phyloP scores from a whole-genome alignment of 176 grass and related monocot genomes.

The Aegilops longissima region DNA sequence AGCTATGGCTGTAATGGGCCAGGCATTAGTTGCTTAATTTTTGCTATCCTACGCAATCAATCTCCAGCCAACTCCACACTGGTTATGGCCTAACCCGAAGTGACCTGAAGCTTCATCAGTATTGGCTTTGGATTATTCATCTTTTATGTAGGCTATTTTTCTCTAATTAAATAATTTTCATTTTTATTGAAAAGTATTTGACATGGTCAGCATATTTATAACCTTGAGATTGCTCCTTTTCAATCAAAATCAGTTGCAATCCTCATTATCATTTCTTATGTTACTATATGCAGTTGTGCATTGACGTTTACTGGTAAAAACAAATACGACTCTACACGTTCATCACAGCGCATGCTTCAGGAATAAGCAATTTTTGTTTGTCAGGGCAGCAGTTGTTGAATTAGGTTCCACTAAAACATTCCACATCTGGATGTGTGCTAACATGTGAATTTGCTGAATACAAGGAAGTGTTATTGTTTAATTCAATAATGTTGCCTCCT shows the following conservation, averaged over 20 bases:
- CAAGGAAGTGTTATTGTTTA: neutral
- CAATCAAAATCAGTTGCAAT: neutral
- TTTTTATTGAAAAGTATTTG: neutral
- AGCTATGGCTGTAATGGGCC: neutral
- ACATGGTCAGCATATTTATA: neutral
- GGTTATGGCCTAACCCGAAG: conserved; percentile 23
- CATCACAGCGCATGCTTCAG: neutral
- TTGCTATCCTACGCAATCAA: neutral
- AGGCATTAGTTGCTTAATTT: conserved; percentile 12
- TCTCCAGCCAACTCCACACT: conserved; percentile 8
- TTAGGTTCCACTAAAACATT: no score
- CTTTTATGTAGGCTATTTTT: neutral
- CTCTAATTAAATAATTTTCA: neutral
- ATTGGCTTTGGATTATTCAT: neutral
- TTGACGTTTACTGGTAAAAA: neutral
- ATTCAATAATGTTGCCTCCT: neutral
- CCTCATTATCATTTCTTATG: neutral
- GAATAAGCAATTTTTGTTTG: no score
- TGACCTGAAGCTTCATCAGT: neutral
- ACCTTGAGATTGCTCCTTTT: neutral
- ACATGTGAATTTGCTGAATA: neutral
- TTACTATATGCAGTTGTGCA: neutral
- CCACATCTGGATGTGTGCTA: no score
- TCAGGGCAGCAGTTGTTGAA: no score
- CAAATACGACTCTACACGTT: neutral